Percentiles rank a stretch among this genome's conserved stretches.
Conservation (phyloP, 257 asterid genomes). For the Paraleonurus japonicus region DNA sequence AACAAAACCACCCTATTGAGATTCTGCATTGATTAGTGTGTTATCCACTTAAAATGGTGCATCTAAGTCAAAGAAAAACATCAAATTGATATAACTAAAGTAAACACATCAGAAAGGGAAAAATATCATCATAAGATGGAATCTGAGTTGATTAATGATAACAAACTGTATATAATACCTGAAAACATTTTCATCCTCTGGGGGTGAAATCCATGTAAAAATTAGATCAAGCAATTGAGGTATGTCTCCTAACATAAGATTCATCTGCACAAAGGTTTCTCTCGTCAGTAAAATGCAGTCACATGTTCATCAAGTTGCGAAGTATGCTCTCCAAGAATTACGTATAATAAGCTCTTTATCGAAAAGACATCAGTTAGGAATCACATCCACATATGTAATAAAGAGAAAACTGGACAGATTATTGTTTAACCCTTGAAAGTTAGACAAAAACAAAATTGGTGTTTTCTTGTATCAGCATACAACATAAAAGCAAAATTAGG, state of each 20-base stretch:
- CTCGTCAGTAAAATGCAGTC: conserved; percentile 18
- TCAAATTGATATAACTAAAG: conserved; percentile 13
- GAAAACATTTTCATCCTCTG: conserved; percentile 63
- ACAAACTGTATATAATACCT: conserved; percentile 46
- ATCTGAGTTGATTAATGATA: conserved; percentile 5
- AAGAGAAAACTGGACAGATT: not conserved
- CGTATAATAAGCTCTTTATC: conserved; percentile 4
- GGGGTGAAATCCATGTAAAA: conserved; percentile 95
- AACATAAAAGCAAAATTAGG: not conserved
- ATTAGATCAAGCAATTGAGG: conserved; percentile 83
- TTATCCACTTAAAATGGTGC: conserved; percentile 16
- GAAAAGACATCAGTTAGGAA: not conserved
- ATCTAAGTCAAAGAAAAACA: not conserved
- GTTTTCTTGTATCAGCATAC: conserved; percentile 2
- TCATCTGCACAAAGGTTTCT: conserved; percentile 64
- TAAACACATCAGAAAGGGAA: not conserved
- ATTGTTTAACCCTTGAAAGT: not conserved
- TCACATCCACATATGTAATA: not conserved
- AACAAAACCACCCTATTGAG: conserved; percentile 2
- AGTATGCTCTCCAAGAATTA: not conserved
- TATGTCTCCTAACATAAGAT: conserved; percentile 91
- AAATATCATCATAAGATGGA: not conserved
- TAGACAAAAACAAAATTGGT: not conserved
- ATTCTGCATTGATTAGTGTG: conserved; percentile 14
- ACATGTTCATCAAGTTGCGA: not conserved